Percentiles rank a stretch among this genome's conserved stretches.
phyloP scores from a whole-genome alignment of 2,329 filamentous ascomycete genomes.

The Pyrenochaeta sp. region DNA sequence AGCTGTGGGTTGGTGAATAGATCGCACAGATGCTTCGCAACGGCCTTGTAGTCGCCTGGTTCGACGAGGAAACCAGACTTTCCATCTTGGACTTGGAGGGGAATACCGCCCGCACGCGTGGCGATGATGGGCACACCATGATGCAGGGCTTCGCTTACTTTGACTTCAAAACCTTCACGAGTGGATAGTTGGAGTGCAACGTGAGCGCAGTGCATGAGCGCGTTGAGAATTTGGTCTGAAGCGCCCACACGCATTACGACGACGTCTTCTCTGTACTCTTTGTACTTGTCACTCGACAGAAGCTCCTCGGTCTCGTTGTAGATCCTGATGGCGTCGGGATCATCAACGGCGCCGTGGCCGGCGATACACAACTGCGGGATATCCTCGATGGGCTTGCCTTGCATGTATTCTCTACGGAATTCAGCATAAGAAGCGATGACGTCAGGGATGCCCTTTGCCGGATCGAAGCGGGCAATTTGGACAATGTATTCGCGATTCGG shows the following conservation, averaged over 20 bases:
- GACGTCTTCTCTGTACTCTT: constrained; percentile 62
- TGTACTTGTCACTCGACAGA: constrained; percentile 68
- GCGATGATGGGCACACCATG: constrained; percentile 82
- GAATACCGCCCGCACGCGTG: constrained; percentile 79
- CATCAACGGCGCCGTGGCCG: constrained; percentile 82
- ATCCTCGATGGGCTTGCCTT: constrained; percentile 57
- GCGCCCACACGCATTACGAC: constrained; percentile 80
- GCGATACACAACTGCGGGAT: constrained; percentile 78
- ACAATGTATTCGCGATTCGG: constrained; percentile 75
- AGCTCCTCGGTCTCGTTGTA: constrained; percentile 76
- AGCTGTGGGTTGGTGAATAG: constrained; percentile 72
- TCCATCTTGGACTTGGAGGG: constrained; percentile 75
- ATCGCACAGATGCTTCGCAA: constrained; percentile 71
- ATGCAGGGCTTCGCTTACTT: constrained; percentile 83
- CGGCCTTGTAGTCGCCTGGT: constrained; percentile 72
- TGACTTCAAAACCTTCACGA: constrained; percentile 85
- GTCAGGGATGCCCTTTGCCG: constrained; percentile 81
- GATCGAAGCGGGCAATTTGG: constrained; percentile 84
- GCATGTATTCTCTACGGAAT: constrained; percentile 69
- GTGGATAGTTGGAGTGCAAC: constrained; percentile 82
- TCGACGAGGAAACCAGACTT: constrained; percentile 79
- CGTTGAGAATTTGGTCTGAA: constrained; percentile 82
- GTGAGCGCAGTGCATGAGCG: constrained; percentile 74
- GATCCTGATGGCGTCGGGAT: constrained; percentile 77
- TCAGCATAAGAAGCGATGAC: constrained; percentile 79